Evolutionary conservation across 495 filamentous ascomycete genomes (phyloP).

Genomic region (Xylaria cubensis): DNA sequence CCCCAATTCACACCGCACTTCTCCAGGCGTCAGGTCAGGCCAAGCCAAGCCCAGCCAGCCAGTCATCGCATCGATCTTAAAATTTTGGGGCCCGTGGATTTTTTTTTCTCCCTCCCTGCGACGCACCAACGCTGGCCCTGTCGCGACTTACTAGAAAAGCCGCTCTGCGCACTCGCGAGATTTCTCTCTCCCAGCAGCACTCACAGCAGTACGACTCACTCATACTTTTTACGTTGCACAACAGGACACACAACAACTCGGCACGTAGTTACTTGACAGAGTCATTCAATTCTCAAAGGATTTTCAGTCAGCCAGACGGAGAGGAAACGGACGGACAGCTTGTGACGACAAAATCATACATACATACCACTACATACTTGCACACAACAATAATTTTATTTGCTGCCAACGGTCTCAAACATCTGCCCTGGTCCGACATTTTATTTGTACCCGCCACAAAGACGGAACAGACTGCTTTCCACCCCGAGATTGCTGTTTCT

Average conservation of each 20-base stretch:
- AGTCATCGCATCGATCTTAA: constrained; percentile 21
- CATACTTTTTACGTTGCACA: constrained; percentile 16
- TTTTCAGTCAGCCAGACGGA: constrained; percentile 1
- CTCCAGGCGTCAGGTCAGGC: constrained; percentile 12
- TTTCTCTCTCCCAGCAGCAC: constrained; percentile 10
- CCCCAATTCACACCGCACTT: constrained; percentile 29
- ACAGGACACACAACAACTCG: constrained; percentile 8
- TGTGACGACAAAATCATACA: constrained; percentile 6
- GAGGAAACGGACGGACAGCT: neutral
- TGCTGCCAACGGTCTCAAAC: constrained; percentile 4
- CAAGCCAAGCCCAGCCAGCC: constrained; percentile 15
- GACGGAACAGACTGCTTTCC: neutral
- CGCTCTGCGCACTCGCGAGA: constrained; percentile 23
- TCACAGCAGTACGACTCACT: neutral
- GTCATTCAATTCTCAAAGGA: neutral
- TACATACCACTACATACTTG: too few species aligned
- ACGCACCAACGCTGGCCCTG: constrained; percentile 22
- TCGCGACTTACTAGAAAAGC: constrained; percentile 27
- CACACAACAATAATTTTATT: neutral
- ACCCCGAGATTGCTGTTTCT: neutral
- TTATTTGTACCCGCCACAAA: constrained; percentile 7
- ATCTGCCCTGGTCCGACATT: neutral
- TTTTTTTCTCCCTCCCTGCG: constrained; percentile 25
- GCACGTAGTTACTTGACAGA: neutral
- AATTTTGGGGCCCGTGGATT: constrained; percentile 20